Evolutionary conservation across 257 asterid genomes (phyloP), one percentile per base, ranked within the genome.

Genomic region (Gentiana dahurica): DNA sequence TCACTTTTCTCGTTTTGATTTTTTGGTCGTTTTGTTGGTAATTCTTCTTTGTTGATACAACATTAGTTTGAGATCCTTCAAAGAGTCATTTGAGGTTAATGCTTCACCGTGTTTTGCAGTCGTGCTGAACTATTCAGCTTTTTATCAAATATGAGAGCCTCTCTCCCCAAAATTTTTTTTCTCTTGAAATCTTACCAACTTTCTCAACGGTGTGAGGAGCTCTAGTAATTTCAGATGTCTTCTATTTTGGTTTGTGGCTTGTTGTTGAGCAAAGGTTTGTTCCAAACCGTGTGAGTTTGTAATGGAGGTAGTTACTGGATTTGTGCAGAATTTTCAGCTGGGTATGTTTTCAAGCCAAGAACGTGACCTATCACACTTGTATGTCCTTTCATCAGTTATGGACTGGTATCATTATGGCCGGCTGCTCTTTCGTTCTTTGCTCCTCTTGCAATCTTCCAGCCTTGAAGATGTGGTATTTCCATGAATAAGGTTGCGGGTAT

Each of bases 401-500:
- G 69, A 64, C 68, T 65, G 60, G 69, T 54, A 45, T 59, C 71
- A 75, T 51, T 76, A 88, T 83, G 95, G 10, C 75, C 60, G 47
- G 57, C 75, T 48, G 81, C 68, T 62, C 68, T 69, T 39, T 36
- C 43, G 60, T 55, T 55, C 36, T 49, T 36, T 13, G 34, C 5
- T 64, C 44, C 57, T 58, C 60, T 77, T 60, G 8, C 68, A 60
- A 43, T 66, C 53, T 62, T 55, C 12, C 62, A 51, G 67, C 68
- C 75, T 52, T 41, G 59, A 64, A 33, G 24, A 62, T 73, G 60
- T 65, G 63, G 58, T 71, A 57, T 61, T 65, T 59, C 51, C 54
- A 73, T 68, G 65, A 79, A 77, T 77, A 83, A 81, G 82, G 84
- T 80, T 73, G 77, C 71, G 79, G 73, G 32, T 64, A 59, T 55